Percentiles rank a stretch among this genome's conserved stretches.
These are phyloP conservation scores for Boletus rufocinnamomeus DNA, from an alignment of 768 basidiomycete species.

Conservation along the genomic window DNA sequence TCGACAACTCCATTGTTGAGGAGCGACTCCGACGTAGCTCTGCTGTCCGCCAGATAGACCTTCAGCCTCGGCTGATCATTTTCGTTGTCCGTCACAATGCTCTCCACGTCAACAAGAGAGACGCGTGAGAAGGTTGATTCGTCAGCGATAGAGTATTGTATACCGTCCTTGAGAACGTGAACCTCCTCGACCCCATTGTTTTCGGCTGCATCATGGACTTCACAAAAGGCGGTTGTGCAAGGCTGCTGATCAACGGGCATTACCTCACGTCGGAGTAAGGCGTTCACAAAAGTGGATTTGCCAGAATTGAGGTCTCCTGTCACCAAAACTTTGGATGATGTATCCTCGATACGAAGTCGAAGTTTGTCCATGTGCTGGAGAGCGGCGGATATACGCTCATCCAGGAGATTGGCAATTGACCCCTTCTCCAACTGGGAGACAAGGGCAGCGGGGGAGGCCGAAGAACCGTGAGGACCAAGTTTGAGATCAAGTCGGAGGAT, in stretches of 20 bases:
- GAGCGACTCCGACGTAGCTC: slow-evolving; percentile 77
- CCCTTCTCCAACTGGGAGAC: slow-evolving; percentile 91
- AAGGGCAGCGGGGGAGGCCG: slow-evolving; percentile 63
- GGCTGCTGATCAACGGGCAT: slow-evolving; percentile 99
- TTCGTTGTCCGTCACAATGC: slow-evolving; percentile 62
- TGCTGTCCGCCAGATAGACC: slow-evolving; percentile 84
- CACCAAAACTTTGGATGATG: slow-evolving; percentile 93
- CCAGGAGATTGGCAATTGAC: slow-evolving; percentile 89
- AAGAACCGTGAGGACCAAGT: slow-evolving; percentile 72
- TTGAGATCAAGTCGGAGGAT: slow-evolving; percentile 92
- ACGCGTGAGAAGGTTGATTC: slow-evolving; percentile 74
- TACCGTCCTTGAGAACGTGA: slow-evolving; percentile 73
- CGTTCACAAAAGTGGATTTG: slow-evolving; percentile 98
- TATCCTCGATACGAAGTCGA: slow-evolving; percentile 84
- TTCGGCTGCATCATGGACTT: slow-evolving; percentile 89
- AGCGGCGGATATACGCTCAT: slow-evolving; percentile 76
- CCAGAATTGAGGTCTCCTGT: slow-evolving; percentile 98
- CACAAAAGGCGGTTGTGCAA: slow-evolving; percentile 95
- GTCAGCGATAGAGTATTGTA: slow-evolving; percentile 68
- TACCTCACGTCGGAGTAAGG: slow-evolving; percentile 83
- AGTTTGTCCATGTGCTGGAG: slow-evolving; percentile 83
- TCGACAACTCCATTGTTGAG: slow-evolving; percentile 95
- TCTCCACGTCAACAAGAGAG: slow-evolving; percentile 70
- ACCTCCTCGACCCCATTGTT: slow-evolving; percentile 82
- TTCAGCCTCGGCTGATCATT: slow-evolving; percentile 73